These are phyloP conservation scores for Xylaria intraflava DNA, from an alignment of 495 filamentous ascomycete genomes.

Conservation along the genomic window DNA sequence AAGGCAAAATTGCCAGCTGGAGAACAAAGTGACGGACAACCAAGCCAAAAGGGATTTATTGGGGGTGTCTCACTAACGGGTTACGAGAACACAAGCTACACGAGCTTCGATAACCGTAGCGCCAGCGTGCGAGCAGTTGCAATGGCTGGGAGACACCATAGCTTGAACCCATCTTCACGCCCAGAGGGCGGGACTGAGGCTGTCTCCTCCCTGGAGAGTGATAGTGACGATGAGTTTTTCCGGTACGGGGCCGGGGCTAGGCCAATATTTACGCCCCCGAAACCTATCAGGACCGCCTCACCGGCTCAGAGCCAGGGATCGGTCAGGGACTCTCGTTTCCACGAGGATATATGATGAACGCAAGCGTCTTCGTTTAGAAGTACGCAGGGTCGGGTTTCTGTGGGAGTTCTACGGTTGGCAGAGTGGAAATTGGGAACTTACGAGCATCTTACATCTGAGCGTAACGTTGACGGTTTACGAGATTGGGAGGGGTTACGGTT, in stretches of 20 bases:
- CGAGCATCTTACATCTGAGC: neutral
- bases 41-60: conserved; percentile 38
- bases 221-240: conserved; percentile 13
- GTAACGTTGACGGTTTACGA: neutral
- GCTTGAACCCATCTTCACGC: neutral
- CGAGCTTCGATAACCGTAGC: conserved; percentile 27
- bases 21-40: conserved; percentile 25
- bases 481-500: too few species aligned
- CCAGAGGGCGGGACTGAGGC: neutral
- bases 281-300: conserved; percentile 13
- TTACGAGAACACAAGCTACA: conserved; percentile 24
- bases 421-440: neutral
- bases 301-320: conserved; percentile 33
- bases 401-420: neutral
- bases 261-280: conserved; percentile 16
- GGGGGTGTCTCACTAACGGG: conserved; percentile 40
- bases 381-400: neutral
- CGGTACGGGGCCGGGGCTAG: conserved; percentile 18
- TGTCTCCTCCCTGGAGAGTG: conserved; percentile 1
- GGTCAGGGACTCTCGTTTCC: conserved; percentile 35
- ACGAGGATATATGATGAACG: conserved; percentile 25
- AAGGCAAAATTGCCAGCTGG: conserved; percentile 24
- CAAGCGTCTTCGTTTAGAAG: neutral
- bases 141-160: conserved; percentile 34
- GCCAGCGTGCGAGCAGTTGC: conserved; percentile 46